A percentile compares a stretch with the other conserved stretches of the same genome.
These are phyloP conservation scores for Syzygium jambos DNA, from an alignment of 345 rosid genomes.

Conservation along the genomic window DNA sequence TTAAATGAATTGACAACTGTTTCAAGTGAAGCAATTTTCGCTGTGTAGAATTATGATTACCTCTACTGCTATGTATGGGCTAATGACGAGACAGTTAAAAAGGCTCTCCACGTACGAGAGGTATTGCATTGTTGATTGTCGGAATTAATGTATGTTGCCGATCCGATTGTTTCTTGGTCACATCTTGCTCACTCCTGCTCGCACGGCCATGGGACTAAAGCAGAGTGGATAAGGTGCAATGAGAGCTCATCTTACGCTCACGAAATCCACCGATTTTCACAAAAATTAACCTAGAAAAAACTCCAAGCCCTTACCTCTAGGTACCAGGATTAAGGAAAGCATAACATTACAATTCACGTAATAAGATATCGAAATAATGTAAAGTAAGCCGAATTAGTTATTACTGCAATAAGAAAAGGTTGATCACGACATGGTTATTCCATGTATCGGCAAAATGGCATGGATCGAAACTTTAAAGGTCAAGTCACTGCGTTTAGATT, in stretches of 20 bases:
- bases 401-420: background rate
- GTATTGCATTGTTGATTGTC: background rate
- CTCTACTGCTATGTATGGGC: conserved; percentile 18
- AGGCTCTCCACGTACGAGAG: conserved; percentile 13
- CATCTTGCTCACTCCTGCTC: background rate
- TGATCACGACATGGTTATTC: conserved; percentile 14
- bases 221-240: conserved; percentile 19
- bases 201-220: conserved; percentile 11
- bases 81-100: conserved; percentile 12
- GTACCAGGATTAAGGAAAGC: background rate
- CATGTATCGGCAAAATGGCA: conserved; percentile 4
- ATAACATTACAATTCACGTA: background rate
- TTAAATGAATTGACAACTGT: background rate
- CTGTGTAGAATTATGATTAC: conserved; percentile 6
- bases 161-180: background rate
- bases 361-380: background rate
- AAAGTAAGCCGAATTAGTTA: background rate
- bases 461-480: conserved; percentile 8
- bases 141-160: background rate
- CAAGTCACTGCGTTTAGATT: conserved; percentile 14
- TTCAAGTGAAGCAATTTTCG: background rate
- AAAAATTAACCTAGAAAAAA: background rate
- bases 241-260: background rate
- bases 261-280: conserved; percentile 3
- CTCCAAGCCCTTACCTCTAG: conserved; percentile 7